These are phyloP conservation scores for Endothia cerciana DNA, from an alignment of 2,329 filamentous ascomycete species.

Conservation along the genomic window DNA sequence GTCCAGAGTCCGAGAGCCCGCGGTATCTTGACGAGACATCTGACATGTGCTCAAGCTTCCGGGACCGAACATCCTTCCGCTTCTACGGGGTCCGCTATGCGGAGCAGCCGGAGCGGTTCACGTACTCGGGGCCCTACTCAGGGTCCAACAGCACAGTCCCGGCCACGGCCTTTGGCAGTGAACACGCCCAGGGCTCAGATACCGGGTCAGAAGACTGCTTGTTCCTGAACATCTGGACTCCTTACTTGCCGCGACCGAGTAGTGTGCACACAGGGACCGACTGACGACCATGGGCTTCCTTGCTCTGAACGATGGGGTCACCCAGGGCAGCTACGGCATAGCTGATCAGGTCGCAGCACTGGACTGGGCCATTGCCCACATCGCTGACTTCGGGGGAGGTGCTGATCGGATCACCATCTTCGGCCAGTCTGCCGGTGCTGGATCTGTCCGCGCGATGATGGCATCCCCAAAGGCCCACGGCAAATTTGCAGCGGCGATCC, in stretches of 20 bases:
- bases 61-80: slow-evolving; percentile 53
- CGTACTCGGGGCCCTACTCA: slow-evolving; percentile 46
- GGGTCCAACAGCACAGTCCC: slow-evolving; percentile 39
- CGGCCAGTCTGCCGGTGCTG: slow-evolving; percentile 58
- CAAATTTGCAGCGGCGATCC: slow-evolving; percentile 53
- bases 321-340: slow-evolving; percentile 54
- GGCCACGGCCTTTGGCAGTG: slow-evolving; percentile 43
- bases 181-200: slow-evolving; percentile 44
- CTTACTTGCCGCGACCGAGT: slow-evolving; percentile 41
- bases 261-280: slow-evolving; percentile 44
- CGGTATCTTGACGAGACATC: too few species aligned
- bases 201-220: slow-evolving; percentile 50
- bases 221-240: slow-evolving; percentile 51
- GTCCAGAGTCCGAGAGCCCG: too few species aligned
- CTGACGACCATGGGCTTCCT: slow-evolving; percentile 62
- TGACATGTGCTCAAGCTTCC: slow-evolving; percentile 38
- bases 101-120: slow-evolving; percentile 48
- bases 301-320: slow-evolving; percentile 51
- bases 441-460: slow-evolving; percentile 54
- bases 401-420: slow-evolving; percentile 60
- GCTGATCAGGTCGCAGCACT: slow-evolving; percentile 53
- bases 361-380: slow-evolving; percentile 55
- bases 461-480: slow-evolving; percentile 51
- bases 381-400: slow-evolving; percentile 59
- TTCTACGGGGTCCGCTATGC: slow-evolving; percentile 56